A percentile compares a stretch with the other conserved stretches of the same genome.
Evolutionary conservation across 2,329 filamentous ascomycete genomes (phyloP).

Genomic region (Nakataea oryzae): DNA sequence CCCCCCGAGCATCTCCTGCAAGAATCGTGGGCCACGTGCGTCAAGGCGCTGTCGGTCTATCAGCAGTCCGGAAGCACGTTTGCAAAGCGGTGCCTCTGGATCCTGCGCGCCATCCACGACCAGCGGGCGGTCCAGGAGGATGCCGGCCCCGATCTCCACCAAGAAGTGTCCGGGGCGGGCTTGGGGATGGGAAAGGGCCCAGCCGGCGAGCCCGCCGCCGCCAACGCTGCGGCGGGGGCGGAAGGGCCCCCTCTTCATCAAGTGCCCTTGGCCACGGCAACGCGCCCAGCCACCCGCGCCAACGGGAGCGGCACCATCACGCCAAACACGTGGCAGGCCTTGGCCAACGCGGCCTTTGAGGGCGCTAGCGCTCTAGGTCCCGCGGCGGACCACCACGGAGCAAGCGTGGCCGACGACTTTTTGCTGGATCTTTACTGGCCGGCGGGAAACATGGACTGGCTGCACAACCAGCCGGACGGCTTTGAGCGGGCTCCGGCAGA

Average conservation of each 20-base stretch:
- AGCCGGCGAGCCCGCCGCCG: no score
- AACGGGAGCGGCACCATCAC: neutral
- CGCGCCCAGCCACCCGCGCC: neutral
- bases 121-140: neutral
- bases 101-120: neutral
- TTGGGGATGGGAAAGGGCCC: no score
- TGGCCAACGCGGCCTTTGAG: neutral
- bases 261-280: neutral
- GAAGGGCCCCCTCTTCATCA: neutral
- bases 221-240: no score
- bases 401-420: neutral
- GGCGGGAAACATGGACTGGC: constrained; percentile 2
- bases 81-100: constrained; percentile 2
- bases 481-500: neutral
- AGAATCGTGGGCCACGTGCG: neutral
- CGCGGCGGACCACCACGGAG: neutral
- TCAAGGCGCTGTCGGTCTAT: neutral
- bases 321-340: neutral
- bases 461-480: neutral
- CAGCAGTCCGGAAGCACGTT: neutral
- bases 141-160: neutral
- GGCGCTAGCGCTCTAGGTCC: neutral
- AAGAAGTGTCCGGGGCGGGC: neutral
- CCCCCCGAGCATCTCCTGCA: neutral
- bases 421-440: constrained; percentile 2